These are phyloP conservation scores for Stemphylium lycopersici DNA, from an alignment of 2,329 filamentous ascomycete genomes.

Conservation along the genomic window DNA sequence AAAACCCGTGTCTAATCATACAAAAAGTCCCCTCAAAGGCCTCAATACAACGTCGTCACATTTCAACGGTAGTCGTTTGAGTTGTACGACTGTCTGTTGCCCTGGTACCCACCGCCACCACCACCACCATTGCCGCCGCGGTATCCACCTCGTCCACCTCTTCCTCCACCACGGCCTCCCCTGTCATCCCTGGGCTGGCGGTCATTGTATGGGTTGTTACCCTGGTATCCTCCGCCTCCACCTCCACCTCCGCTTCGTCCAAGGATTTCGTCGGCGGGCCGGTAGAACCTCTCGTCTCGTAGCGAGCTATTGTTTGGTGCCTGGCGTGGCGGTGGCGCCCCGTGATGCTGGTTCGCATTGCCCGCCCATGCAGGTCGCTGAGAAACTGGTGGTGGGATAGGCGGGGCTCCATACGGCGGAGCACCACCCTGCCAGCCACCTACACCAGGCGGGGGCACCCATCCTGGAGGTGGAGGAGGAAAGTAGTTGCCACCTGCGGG, in stretches of 20 bases:
- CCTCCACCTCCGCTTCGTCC: conserved; percentile 34
- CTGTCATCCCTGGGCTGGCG: conserved; percentile 25
- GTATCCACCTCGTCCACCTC: conserved; percentile 37
- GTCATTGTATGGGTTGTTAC: conserved; percentile 29
- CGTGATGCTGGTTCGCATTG: conserved; percentile 21
- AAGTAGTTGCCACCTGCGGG: conserved; percentile 33
- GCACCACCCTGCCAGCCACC: conserved; percentile 20
- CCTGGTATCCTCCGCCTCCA: conserved; percentile 24
- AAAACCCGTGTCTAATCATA: conserved; percentile 5
- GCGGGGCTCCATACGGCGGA: conserved; percentile 24
- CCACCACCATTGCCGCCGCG: conserved; percentile 36
- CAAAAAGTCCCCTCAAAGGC: not conserved
- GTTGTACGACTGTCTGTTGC: conserved; percentile 20
- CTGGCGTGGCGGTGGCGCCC: conserved; percentile 28
- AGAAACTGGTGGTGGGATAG: conserved; percentile 13
- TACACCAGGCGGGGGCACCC: conserved; percentile 31
- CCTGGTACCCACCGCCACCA: conserved; percentile 19
- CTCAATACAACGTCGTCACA: not conserved
- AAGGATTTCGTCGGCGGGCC: conserved; percentile 30
- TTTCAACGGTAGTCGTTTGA: conserved; percentile 26
- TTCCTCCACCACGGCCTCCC: conserved; percentile 20
- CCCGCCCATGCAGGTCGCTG: conserved; percentile 32
- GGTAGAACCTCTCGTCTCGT: conserved; percentile 33
- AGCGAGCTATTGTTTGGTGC: conserved; percentile 29
- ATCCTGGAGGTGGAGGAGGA: conserved; percentile 38